Evolutionary conservation across 2,329 filamentous ascomycete species (phyloP), one percentile per base, ranked within the genome.

Genomic region (Botrytis squamosa): DNA sequence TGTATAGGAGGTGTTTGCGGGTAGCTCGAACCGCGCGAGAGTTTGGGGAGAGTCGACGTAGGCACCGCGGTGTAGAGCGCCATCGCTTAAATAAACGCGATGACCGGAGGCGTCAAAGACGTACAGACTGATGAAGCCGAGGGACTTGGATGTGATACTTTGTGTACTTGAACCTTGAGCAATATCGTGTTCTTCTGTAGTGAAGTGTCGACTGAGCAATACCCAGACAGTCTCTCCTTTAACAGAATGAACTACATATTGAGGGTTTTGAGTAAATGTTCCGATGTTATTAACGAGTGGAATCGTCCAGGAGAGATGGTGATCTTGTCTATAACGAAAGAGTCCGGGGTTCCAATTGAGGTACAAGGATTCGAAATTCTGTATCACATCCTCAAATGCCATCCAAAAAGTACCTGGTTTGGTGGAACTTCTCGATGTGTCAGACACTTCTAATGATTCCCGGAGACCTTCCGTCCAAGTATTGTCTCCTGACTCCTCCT

Each of bases 41-140:
- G 93, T 97, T 81, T 98, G 97, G 1, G 94, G 94, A 3, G 95
- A 97, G 82, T 98, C 95, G 49, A 98, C 94, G 76, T 93, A 97
- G n/a, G 93, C 93, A 0, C 92, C 92, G 52, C 92, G 90, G 78
- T 93, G 90, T 0, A 93, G 82, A 38, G 90, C 88, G 10, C 89
- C 89, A 73, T 95, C 93, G 71, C 89, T 90, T 22, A 96, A 85
- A 77, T 93, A 91, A 0, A 98, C 90, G 67, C 90, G 88, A 52
- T 89, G 86, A 3, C 95, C 95, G 57, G 86, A 81, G 44, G 89
- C 89, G 29, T 91, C 87, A 81, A 95, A 98, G 0, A 96, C 86
- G 74, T 94, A 94, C 40, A 99, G 87, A 78, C 93, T 93, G 83
- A 97, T 97, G 82, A 94, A 98, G 0, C 95, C 95, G 18, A 82